These are phyloP conservation scores for Perkinsus marinus DNA, from an alignment of 169 alveolate genomes.

Conservation along the genomic window DNA sequence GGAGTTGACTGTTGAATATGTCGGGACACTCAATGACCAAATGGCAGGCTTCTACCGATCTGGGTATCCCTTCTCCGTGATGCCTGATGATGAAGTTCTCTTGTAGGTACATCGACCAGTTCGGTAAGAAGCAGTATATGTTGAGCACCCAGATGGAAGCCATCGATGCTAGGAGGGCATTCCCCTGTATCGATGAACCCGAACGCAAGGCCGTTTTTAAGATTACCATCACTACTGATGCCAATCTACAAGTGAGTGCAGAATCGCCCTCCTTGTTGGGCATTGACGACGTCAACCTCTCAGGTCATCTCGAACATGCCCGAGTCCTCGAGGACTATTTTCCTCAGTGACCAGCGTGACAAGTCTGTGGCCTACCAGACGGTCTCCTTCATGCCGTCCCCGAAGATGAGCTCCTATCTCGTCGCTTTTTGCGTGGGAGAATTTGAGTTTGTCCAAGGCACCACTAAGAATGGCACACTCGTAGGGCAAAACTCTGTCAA, in stretches of 20 bases:
- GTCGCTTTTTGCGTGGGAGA: constrained; percentile 21
- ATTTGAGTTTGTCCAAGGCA: constrained; percentile 7
- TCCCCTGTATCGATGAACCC: constrained; percentile 28
- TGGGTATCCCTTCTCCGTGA: neutral
- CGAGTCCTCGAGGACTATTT: neutral
- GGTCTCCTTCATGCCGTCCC: neutral
- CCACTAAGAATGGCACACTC: neutral
- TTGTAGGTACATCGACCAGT: neutral
- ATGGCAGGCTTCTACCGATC: constrained; percentile 26
- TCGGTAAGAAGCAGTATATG: neutral
- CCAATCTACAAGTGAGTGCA: neutral
- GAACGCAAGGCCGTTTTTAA: constrained; percentile 2
- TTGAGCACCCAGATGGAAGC: constrained; percentile 12
- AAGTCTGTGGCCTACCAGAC: neutral
- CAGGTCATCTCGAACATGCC: constrained; percentile 1
- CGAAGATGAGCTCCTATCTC: constrained; percentile 14
- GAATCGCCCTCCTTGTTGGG: neutral
- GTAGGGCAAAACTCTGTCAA: neutral
- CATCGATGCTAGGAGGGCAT: constrained; percentile 21
- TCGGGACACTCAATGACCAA: neutral
- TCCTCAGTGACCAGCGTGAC: neutral
- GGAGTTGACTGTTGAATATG: neutral
- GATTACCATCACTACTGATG: neutral
- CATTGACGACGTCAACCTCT: neutral
- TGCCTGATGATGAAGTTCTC: neutral